A percentile compares a stretch with the other conserved stretches of the same genome.
phyloP scores from a whole-genome alignment of 2,329 filamentous ascomycete species.

The Paraconiothyrium sp. region DNA sequence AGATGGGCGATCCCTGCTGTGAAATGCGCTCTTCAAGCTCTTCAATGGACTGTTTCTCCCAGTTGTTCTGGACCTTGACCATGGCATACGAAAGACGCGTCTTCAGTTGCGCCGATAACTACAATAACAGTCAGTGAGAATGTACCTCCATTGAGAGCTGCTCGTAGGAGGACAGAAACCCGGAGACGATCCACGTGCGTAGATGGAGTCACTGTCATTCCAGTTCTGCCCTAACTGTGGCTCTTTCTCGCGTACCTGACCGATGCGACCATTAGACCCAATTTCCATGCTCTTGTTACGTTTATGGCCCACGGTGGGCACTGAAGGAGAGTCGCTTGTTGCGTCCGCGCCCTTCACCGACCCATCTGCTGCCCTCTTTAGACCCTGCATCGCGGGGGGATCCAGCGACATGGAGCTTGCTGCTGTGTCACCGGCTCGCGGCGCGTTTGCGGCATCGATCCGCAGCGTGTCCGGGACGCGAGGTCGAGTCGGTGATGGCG shows the following conservation, averaged over 20 bases:
- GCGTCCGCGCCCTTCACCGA: conserved; percentile 63
- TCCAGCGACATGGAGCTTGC: conserved; percentile 54
- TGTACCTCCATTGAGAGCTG: background rate
- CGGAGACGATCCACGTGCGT: background rate
- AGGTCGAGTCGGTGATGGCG: conserved; percentile 60
- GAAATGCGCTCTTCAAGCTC: conserved; percentile 81
- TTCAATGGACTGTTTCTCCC: conserved; percentile 80
- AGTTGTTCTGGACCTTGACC: conserved; percentile 87
- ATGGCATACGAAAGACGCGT: conserved; percentile 91
- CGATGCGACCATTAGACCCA: conserved; percentile 71
- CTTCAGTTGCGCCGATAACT: conserved; percentile 82
- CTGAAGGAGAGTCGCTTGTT: conserved; percentile 23
- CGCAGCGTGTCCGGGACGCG: conserved; percentile 48
- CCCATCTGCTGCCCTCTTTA: conserved; percentile 82
- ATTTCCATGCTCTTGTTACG: conserved; percentile 76
- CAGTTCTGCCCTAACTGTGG: background rate
- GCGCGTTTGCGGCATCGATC: conserved; percentile 39
- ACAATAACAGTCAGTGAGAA: conserved; percentile 38
- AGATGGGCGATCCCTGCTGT: conserved; percentile 71
- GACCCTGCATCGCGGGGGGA: conserved; percentile 57
- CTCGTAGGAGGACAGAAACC: background rate
- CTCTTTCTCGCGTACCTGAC: conserved; percentile 70
- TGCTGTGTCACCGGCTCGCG: conserved; percentile 42
- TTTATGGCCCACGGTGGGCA: conserved; percentile 63
- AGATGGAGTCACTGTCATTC: background rate